phyloP scores from a whole-genome alignment of 495 filamentous ascomycete species.

The Trichoderma erinaceum region DNA sequence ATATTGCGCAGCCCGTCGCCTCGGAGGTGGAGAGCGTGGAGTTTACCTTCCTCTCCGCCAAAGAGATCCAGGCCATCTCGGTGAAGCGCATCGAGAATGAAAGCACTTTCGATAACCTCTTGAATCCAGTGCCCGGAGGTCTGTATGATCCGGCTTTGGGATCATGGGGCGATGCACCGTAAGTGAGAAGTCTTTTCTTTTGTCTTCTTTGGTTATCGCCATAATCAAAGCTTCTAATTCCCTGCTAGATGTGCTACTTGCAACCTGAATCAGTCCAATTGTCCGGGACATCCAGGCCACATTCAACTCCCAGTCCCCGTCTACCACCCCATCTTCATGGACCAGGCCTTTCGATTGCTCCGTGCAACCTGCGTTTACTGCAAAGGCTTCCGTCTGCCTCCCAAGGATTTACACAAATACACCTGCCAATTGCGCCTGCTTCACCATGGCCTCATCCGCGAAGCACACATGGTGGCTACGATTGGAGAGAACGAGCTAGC shows the following conservation, averaged over 20 bases:
- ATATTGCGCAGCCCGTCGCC: slow-evolving; percentile 81
- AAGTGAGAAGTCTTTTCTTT: slow-evolving; percentile 32
- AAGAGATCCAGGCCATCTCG: slow-evolving; percentile 82
- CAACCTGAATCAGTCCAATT: slow-evolving; percentile 66
- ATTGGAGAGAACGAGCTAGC: slow-evolving; percentile 39
- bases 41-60: slow-evolving; percentile 72
- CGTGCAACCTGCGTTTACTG: slow-evolving; percentile 87
- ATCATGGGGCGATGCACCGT: slow-evolving; percentile 79
- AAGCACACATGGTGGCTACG: slow-evolving; percentile 59
- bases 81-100: slow-evolving; percentile 89
- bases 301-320: slow-evolving; percentile 89
- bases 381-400: slow-evolving; percentile 68
- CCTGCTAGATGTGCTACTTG: slow-evolving; percentile 77
- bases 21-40: slow-evolving; percentile 82
- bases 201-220: not conserved
- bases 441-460: slow-evolving; percentile 72
- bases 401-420: slow-evolving; percentile 65
- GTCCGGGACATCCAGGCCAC: slow-evolving; percentile 90
- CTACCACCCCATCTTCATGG: slow-evolving; percentile 91
- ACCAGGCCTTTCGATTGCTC: slow-evolving; percentile 77
- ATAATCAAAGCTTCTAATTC: slow-evolving; percentile 17
- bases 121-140: slow-evolving; percentile 80
- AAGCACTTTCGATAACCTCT: slow-evolving; percentile 78
- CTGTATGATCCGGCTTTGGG: slow-evolving; percentile 91
- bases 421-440: slow-evolving; percentile 81